These are phyloP conservation scores for Oryza meridionalis DNA, from an alignment of 176 grass and related monocot species.

Conservation along the genomic window DNA sequence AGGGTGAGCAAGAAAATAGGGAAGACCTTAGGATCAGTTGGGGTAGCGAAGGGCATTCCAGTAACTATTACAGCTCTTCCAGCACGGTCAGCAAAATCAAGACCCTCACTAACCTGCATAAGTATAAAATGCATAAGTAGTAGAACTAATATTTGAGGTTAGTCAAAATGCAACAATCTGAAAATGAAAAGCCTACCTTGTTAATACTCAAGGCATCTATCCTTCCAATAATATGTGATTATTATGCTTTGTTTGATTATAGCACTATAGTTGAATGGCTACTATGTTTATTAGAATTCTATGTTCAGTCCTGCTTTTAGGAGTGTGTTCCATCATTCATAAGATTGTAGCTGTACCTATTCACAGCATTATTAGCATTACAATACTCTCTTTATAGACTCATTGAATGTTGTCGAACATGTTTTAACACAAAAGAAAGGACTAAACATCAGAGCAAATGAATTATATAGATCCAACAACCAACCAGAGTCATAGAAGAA, in stretches of 20 bases:
- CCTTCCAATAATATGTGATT: not conserved
- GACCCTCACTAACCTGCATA: slow-evolving; percentile 89
- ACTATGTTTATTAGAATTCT: slow-evolving; percentile 17
- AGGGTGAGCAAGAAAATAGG: slow-evolving; percentile 23
- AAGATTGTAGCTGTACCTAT: slow-evolving; percentile 16
- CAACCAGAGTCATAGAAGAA: slow-evolving; percentile 9
- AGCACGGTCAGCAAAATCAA: slow-evolving; percentile 99
- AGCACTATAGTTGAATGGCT: slow-evolving; percentile 15
- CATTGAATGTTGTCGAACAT: not conserved
- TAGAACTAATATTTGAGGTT: slow-evolving; percentile 8
- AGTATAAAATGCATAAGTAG: slow-evolving; percentile 40
- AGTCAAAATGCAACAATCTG: slow-evolving; percentile 24
- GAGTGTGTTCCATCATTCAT: slow-evolving; percentile 11
- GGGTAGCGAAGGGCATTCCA: slow-evolving; percentile 89
- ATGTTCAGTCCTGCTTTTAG: slow-evolving; percentile 26
- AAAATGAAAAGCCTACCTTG: slow-evolving; percentile 2
- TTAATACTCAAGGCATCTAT: slow-evolving; percentile 19
- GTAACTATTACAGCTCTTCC: slow-evolving; percentile 94
- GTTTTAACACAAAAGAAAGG: not conserved
- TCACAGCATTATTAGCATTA: not conserved
- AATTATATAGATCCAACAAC: slow-evolving; percentile 18
- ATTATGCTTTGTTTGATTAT: slow-evolving; percentile 1
- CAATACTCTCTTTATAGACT: not conserved
- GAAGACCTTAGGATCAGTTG: slow-evolving; percentile 87
- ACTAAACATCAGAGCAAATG: slow-evolving; percentile 27